A percentile compares a stretch with the other conserved stretches of the same genome.
Conservation (phyloP, 2,329 filamentous ascomycete genomes). For the Ploettnerulaceae sp. region DNA sequence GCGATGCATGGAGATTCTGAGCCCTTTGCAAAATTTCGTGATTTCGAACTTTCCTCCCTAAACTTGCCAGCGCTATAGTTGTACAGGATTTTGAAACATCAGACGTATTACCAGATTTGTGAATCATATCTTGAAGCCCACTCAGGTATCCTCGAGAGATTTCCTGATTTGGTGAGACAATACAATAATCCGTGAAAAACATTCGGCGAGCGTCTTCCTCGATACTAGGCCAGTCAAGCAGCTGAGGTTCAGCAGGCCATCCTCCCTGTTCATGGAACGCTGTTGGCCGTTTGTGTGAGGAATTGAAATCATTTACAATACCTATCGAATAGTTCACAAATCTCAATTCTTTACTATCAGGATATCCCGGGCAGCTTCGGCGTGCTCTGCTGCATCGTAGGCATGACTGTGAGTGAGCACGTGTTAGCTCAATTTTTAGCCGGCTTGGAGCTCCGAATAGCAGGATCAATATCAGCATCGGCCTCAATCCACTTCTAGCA, state of each 20-base stretch:
- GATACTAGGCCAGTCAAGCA: neutral
- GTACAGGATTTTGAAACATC: slow-evolving; percentile 3
- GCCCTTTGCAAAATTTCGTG: neutral
- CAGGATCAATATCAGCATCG: too few species aligned
- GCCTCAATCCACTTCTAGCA: too few species aligned
- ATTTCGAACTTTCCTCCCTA: neutral
- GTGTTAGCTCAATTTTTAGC: too few species aligned
- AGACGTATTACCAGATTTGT: neutral
- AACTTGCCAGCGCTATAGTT: neutral
- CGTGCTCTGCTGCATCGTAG: neutral
- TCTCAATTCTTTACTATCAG: neutral
- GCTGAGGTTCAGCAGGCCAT: neutral
- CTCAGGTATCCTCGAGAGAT: neutral
- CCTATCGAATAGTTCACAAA: slow-evolving; percentile 2
- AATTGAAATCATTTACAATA: neutral
- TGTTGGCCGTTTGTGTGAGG: too few species aligned
- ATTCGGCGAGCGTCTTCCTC: neutral
- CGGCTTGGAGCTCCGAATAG: too few species aligned
- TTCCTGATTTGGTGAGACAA: slow-evolving; percentile 1
- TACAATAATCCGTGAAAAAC: slow-evolving; percentile 1
- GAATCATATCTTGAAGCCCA: neutral
- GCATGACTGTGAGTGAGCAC: neutral
- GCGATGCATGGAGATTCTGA: neutral
- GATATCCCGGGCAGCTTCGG: neutral
- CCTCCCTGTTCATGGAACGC: neutral